Evolutionary conservation across 768 basidiomycete species (phyloP).

Genomic region (Exidia glandulosa): DNA sequence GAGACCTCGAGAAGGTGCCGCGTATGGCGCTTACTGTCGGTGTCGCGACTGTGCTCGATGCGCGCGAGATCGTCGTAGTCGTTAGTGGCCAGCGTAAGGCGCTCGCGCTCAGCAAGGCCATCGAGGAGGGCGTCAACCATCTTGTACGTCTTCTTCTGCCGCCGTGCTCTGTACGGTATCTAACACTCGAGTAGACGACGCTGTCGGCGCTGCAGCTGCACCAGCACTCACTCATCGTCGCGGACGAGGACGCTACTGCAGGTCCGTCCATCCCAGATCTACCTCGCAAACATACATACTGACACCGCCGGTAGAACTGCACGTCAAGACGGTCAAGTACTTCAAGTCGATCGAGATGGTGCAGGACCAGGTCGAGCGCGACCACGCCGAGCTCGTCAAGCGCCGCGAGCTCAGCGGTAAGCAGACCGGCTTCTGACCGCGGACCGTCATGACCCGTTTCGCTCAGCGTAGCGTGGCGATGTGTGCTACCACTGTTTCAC

Average conservation of each 20-base stretch:
- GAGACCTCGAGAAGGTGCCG: slow-evolving; percentile 49
- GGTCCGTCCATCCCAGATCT: too few species aligned
- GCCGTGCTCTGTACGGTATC: too few species aligned
- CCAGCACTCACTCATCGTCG: slow-evolving; percentile 83
- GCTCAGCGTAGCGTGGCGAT: too few species aligned
- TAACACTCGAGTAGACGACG: too few species aligned
- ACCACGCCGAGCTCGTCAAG: slow-evolving; percentile 32
- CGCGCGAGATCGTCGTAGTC: slow-evolving; percentile 74
- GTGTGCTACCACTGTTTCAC: too few species aligned
- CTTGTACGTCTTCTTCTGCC: too few species aligned
- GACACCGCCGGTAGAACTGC: slow-evolving; percentile 68
- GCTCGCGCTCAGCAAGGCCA: slow-evolving; percentile 76
- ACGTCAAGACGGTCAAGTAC: slow-evolving; percentile 84
- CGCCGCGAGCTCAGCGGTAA: background rate
- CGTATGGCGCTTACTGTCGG: slow-evolving; percentile 87
- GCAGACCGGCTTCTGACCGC: background rate
- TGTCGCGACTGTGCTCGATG: slow-evolving; percentile 76
- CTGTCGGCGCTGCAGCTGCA: slow-evolving; percentile 77
- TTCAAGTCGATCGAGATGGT: slow-evolving; percentile 86
- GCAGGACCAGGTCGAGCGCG: slow-evolving; percentile 69
- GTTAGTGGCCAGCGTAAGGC: slow-evolving; percentile 79
- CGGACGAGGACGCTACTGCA: slow-evolving; percentile 86
- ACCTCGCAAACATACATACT: too few species aligned
- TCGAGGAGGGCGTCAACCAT: slow-evolving; percentile 88
- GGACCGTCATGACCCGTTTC: too few species aligned